Base-by-base conservation (phyloP, 257 asterid genomes). In the Penstemon davidsonii region DNA sequence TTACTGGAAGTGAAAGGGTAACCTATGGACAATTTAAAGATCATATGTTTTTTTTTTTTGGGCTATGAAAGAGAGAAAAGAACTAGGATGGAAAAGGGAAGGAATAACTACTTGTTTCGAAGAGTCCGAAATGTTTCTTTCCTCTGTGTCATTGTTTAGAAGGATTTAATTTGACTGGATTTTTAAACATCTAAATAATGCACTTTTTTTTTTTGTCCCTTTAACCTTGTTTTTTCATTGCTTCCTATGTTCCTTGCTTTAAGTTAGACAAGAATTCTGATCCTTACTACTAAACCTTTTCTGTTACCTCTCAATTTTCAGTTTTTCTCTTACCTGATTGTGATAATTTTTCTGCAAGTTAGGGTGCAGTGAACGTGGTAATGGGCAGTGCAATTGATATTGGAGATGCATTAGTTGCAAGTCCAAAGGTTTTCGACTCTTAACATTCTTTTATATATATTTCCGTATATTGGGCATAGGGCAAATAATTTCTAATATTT, bases 351-450 rank as follows among this genome's bases (percentile, higher is more conserved):
- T 73, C 75, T 75, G 78, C 55, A 73, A 61, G 54, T 74, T 69
- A 92, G 98, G 99, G 99, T 46, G 98, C 82, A 55, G 71, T 94
- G 67, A 94, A 89, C 84, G 90, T 94, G 57, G 95, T 94, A 47
- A 85, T 94, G 96, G 98, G 98, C 78, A 85, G 83, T 75, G 98
- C 98, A 59, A 12, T 88, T 73, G 96, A 82, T 50, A 94, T 94
- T 68, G 99, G 98, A 64, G 86, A 94, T 4, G 86, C 99, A 74
- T 71, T 94, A 82, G 79, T 89, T 55, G 86, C 87, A 12, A 91
- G 93, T 78, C 77, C 87, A 74, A 87, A 85, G 94, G 96, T 88
- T 58, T 58, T 62, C 60, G 6, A 1, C 46, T 33, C 63, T 70
- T 57, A 42, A 55, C 53, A 41, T 74, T 71, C 47, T 59, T 10